phyloP scores from a whole-genome alignment of 192 early-diverging fungal species.

The Linderina pennispora region DNA sequence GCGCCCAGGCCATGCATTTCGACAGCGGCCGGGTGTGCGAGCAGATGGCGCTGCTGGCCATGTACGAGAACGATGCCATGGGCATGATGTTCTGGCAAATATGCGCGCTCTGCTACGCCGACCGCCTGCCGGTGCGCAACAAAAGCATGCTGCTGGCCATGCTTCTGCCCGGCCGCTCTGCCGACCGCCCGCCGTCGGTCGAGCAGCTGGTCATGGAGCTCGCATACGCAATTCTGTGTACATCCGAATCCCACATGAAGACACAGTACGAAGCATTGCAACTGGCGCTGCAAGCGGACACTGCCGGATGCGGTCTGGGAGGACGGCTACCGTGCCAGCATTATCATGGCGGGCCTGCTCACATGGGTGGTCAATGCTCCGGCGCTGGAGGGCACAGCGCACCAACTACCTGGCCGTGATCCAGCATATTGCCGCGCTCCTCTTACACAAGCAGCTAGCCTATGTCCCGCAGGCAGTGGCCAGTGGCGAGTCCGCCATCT shows the following conservation, averaged over 20 bases:
- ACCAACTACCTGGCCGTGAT: not conserved
- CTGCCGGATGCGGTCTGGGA: too few species aligned
- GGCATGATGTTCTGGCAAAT: constrained; percentile 35
- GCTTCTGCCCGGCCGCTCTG: too few species aligned
- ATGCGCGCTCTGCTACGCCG: constrained; percentile 24
- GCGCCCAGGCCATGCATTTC: constrained; percentile 23
- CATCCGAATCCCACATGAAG: too few species aligned
- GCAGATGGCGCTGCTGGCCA: constrained; percentile 24
- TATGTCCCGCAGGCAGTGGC: constrained; percentile 4
- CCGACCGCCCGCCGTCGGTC: too few species aligned
- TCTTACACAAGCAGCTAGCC: constrained; percentile 17
- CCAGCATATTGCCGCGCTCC: constrained; percentile 28
- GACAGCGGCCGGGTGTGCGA: constrained; percentile 25
- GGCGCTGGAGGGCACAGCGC: not conserved
- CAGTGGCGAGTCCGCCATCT: not conserved
- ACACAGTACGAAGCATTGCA: too few species aligned
- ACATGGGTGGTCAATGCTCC: not conserved
- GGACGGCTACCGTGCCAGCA: constrained; percentile 36
- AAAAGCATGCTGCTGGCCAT: constrained; percentile 1
- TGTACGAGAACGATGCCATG: constrained; percentile 17
- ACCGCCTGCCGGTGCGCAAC: not conserved
- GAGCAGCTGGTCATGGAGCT: constrained; percentile 20
- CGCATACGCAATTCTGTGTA: constrained; percentile 6
- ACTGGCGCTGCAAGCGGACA: too few species aligned
- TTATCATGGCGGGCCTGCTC: constrained; percentile 19